A percentile compares a stretch with the other conserved stretches of the same genome.
phyloP scores from a whole-genome alignment of 768 basidiomycete genomes.

The Boletales sp. region DNA sequence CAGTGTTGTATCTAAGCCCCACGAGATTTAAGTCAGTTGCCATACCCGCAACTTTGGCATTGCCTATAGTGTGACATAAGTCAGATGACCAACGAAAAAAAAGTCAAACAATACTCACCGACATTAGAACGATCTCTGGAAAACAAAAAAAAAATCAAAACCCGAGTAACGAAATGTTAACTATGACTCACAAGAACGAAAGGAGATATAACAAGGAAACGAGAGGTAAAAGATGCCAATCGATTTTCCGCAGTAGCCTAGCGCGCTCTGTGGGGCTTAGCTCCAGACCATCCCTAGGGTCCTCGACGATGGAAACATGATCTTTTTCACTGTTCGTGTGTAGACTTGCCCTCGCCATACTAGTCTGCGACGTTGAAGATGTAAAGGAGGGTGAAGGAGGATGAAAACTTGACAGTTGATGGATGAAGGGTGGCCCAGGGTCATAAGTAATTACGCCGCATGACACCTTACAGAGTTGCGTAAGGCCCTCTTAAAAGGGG shows the following conservation, averaged over 20 bases:
- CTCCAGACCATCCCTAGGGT: background rate
- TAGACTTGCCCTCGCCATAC: conserved; percentile 16
- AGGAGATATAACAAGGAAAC: conserved; percentile 43
- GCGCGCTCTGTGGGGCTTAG: conserved; percentile 19
- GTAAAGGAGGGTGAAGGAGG: background rate
- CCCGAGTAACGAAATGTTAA: background rate
- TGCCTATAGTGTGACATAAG: conserved; percentile 26
- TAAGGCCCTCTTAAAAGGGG: too few species aligned
- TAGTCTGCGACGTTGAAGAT: background rate
- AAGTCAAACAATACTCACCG: conserved; percentile 25
- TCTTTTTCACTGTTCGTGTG: conserved; percentile 15
- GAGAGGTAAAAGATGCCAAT: conserved; percentile 42
- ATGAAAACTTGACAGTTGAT: background rate
- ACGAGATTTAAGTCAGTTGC: conserved; percentile 32
- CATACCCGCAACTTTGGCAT: conserved; percentile 46
- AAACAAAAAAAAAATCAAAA: background rate
- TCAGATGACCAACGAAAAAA: background rate
- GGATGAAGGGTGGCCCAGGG: too few species aligned
- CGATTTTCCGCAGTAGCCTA: conserved; percentile 39
- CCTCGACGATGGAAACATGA: background rate
- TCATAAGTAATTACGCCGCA: too few species aligned
- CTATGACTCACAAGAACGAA: conserved; percentile 41
- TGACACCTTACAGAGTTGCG: too few species aligned
- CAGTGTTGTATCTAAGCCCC: conserved; percentile 35
- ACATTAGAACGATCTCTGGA: conserved; percentile 43